Conservation (phyloP, 768 basidiomycete genomes). For the Termitomyces sp. region DNA sequence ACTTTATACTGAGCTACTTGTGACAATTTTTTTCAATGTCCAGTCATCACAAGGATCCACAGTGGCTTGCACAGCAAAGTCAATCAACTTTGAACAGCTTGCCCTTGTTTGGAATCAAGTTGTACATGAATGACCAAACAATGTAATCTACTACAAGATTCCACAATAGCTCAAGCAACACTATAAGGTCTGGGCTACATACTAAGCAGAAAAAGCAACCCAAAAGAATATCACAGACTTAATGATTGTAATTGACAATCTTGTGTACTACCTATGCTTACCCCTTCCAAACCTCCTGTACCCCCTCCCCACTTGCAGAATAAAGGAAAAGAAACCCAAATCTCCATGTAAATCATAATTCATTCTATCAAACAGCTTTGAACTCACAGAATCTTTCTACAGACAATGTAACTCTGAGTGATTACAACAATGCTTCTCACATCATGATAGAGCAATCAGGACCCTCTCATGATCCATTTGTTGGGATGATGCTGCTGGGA, state of each 20-base stretch:
- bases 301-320: not conserved
- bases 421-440: not conserved
- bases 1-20: not conserved
- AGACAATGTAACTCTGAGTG: not conserved
- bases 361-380: not conserved
- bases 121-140: not conserved
- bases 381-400: not conserved
- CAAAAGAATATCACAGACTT: not conserved
- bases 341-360: not conserved
- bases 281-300: not conserved
- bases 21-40: not conserved
- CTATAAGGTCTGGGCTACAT: not conserved
- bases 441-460: not conserved
- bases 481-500: not conserved
- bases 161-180: not conserved
- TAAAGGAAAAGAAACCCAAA: not conserved
- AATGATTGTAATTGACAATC: not conserved
- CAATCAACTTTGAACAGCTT: not conserved
- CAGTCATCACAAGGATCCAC: not conserved
- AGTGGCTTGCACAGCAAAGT: not conserved
- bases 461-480: not conserved
- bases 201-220: not conserved
- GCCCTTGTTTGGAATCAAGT: not conserved
- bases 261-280: not conserved
- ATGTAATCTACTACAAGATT: not conserved